These are phyloP conservation scores for Mortierella sp. DNA, from an alignment of 371 early-diverging fungal genomes.

Conservation along the genomic window DNA sequence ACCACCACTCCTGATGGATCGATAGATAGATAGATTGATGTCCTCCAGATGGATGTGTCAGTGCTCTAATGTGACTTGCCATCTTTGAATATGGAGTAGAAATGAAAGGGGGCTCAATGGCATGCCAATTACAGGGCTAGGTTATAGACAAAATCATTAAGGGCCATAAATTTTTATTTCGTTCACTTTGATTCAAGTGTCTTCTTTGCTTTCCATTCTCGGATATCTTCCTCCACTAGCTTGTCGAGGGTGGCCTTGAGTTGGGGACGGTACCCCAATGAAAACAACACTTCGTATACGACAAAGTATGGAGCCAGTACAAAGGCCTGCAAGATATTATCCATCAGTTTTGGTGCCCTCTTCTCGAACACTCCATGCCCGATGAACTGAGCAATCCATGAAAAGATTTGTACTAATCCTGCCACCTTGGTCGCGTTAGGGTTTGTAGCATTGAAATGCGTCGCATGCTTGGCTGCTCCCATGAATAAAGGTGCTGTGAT, in stretches of 20 bases:
- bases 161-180: constrained; percentile 5
- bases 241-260: constrained; percentile 70
- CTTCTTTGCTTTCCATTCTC: constrained; percentile 63
- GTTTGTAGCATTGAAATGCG: constrained; percentile 59
- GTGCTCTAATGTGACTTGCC: constrained; percentile 30
- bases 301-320: constrained; percentile 95
- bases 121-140: too few species aligned
- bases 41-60: constrained; percentile 3
- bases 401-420: constrained; percentile 68
- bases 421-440: constrained; percentile 65
- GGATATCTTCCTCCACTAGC: constrained; percentile 71
- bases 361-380: constrained; percentile 90
- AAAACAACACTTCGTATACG: constrained; percentile 86
- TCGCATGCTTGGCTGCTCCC: constrained; percentile 67
- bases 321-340: constrained; percentile 88
- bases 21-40: constrained; percentile 20
- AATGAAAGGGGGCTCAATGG: constrained; percentile 38
- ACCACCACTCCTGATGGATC: not conserved
- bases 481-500: constrained; percentile 72
- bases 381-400: constrained; percentile 91
- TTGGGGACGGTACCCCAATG: constrained; percentile 82
- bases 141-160: constrained; percentile 1
- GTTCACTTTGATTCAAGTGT: constrained; percentile 20
- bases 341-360: constrained; percentile 88
- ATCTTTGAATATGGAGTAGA: constrained; percentile 42